These are phyloP conservation scores for Obelidium mucronatum DNA, from an alignment of 192 early-diverging fungal genomes.

Conservation along the genomic window DNA sequence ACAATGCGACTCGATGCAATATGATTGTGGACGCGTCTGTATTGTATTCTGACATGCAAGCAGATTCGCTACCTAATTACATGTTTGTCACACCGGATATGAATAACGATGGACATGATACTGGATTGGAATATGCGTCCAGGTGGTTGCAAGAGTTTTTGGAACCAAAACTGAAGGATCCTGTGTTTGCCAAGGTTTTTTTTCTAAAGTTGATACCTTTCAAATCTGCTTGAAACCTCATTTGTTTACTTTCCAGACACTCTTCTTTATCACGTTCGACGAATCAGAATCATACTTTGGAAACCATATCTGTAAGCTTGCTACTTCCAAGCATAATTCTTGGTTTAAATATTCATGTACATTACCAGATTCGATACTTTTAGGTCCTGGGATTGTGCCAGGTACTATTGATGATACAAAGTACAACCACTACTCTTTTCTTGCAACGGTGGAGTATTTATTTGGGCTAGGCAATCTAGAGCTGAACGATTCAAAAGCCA, in stretches of 20 bases:
- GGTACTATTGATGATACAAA: conserved; percentile 52
- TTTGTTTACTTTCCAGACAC: conserved; percentile 38
- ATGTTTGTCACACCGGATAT: conserved; percentile 66
- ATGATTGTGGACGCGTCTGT: conserved; percentile 63
- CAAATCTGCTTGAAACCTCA: conserved; percentile 24
- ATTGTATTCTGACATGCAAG: conserved; percentile 56
- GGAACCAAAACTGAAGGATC: conserved; percentile 50
- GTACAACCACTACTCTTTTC: conserved; percentile 64
- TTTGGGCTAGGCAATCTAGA: conserved; percentile 59
- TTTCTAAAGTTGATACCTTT: too few species aligned
- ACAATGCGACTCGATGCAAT: conserved; percentile 55
- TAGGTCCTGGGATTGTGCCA: not conserved
- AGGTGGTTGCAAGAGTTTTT: conserved; percentile 63
- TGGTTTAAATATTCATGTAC: not conserved
- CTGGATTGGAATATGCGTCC: conserved; percentile 54
- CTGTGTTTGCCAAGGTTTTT: conserved; percentile 44
- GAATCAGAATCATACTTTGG: not conserved
- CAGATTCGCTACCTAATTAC: conserved; percentile 51
- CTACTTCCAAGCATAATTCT: not conserved
- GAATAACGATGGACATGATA: conserved; percentile 56
- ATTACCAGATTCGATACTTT: conserved; percentile 1
- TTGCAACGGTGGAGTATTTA: conserved; percentile 63
- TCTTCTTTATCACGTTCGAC: conserved; percentile 38
- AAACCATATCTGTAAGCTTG: conserved; percentile 8
- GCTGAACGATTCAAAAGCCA: conserved; percentile 20